Evolutionary conservation across 2,329 filamentous ascomycete species (phyloP).

Genomic region (Colletotrichum sp.): DNA sequence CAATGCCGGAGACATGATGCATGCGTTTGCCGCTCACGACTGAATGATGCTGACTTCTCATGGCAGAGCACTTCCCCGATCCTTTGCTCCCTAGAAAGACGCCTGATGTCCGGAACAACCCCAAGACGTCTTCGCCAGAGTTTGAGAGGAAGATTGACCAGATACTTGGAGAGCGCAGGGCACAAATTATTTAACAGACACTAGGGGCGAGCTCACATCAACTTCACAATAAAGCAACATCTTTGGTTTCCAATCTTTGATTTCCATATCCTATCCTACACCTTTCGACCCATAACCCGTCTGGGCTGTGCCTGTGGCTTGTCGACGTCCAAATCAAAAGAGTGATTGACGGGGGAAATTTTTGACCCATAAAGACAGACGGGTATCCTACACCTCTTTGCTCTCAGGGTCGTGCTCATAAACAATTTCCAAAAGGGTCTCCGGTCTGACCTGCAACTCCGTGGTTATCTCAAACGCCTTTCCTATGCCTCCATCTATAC

Average conservation of each 20-base stretch:
- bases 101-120: slow-evolving; percentile 36
- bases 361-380: neutral
- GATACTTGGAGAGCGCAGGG: slow-evolving; percentile 29
- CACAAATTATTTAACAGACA: neutral
- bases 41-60: neutral
- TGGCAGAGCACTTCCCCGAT: slow-evolving; percentile 48
- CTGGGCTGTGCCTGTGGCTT: neutral
- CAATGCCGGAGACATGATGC: neutral
- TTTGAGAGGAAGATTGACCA: slow-evolving; percentile 44
- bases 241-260: neutral
- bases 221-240: neutral
- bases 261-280: neutral
- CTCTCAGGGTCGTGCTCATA: neutral
- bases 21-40: neutral
- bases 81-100: slow-evolving; percentile 46
- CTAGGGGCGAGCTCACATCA: neutral
- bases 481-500: neutral
- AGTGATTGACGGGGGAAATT: neutral
- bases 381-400: neutral
- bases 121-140: slow-evolving; percentile 43
- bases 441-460: neutral
- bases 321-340: neutral
- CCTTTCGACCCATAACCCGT: neutral
- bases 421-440: neutral
- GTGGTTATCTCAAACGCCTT: neutral